phyloP scores from a whole-genome alignment of 1,284 basidiomycete species.

The Cryptococcus jaspeensis region DNA sequence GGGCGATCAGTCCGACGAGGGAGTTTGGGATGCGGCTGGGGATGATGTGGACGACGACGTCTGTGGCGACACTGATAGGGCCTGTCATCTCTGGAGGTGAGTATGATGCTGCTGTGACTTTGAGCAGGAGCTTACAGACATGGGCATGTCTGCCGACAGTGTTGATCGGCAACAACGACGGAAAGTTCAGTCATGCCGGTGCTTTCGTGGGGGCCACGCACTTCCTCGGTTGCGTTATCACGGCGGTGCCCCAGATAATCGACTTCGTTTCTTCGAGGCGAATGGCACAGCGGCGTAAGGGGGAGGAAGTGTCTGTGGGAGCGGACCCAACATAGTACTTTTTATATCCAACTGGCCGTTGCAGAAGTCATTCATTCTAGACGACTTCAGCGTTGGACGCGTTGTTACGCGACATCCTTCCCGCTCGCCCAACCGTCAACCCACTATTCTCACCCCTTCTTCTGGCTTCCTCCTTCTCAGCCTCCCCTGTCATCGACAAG shows the following conservation, averaged over 20 bases:
- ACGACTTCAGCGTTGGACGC: no score
- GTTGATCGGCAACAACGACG: slow-evolving; percentile 20
- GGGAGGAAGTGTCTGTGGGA: no score
- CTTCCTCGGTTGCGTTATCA: slow-evolving; percentile 28
- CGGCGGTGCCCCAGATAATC: slow-evolving; percentile 21
- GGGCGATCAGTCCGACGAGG: slow-evolving; percentile 38
- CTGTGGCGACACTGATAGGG: slow-evolving; percentile 36
- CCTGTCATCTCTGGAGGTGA: slow-evolving; percentile 43
- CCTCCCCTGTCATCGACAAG: no score
- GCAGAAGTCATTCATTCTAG: no score
- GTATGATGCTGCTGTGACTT: no score
- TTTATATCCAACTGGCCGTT: no score
- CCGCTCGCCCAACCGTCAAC: no score
- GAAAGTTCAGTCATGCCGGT: slow-evolving; percentile 32
- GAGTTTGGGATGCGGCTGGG: slow-evolving; percentile 48
- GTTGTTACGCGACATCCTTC: no score
- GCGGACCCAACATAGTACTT: no score
- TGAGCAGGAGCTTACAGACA: background rate
- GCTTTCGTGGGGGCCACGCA: slow-evolving; percentile 34
- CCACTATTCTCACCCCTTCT: no score
- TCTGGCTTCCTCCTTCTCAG: no score
- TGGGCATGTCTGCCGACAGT: slow-evolving; percentile 16
- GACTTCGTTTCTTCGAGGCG: slow-evolving; percentile 4
- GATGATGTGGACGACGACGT: slow-evolving; percentile 40
- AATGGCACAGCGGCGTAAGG: background rate